Conservation (phyloP, 306 rosid species). For the Castanea mollissima region DNA sequence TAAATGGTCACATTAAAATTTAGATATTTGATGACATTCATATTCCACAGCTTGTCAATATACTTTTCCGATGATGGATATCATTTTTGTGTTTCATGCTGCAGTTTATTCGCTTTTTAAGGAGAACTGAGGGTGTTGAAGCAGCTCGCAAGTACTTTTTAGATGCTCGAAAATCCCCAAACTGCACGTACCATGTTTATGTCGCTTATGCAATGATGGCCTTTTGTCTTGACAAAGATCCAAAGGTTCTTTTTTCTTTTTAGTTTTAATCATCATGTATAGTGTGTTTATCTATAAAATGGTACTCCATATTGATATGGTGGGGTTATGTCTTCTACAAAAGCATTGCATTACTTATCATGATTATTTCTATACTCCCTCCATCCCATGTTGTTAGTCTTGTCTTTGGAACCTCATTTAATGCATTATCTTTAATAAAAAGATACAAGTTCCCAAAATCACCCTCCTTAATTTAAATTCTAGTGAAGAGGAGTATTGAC, state of each 20-base stretch:
- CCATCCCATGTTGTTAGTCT: too few species aligned
- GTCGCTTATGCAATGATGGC: constrained; percentile 91
- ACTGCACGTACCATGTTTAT: constrained; percentile 89
- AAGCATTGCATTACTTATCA: neutral
- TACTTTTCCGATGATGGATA: neutral
- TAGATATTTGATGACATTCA: neutral
- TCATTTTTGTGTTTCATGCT: constrained; percentile 37
- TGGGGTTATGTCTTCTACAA: constrained; percentile 20
- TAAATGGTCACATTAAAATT: too few species aligned
- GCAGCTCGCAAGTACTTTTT: constrained; percentile 93
- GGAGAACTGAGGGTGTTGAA: constrained; percentile 96
- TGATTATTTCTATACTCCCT: neutral
- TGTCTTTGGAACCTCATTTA: too few species aligned
- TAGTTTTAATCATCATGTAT: neutral
- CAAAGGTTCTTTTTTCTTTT: constrained; percentile 49
- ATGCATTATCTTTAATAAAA: too few species aligned
- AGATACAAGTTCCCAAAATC: too few species aligned
- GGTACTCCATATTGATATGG: constrained; percentile 5
- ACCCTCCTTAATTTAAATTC: too few species aligned
- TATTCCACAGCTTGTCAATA: neutral
- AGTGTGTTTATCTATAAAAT: neutral
- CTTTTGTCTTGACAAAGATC: constrained; percentile 96
- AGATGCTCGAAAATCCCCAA: constrained; percentile 87
- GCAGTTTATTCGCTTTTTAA: constrained; percentile 93
- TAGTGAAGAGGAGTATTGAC: too few species aligned